phyloP scores from a whole-genome alignment of 768 basidiomycete genomes.

The Dacryopinax primogenitus region DNA sequence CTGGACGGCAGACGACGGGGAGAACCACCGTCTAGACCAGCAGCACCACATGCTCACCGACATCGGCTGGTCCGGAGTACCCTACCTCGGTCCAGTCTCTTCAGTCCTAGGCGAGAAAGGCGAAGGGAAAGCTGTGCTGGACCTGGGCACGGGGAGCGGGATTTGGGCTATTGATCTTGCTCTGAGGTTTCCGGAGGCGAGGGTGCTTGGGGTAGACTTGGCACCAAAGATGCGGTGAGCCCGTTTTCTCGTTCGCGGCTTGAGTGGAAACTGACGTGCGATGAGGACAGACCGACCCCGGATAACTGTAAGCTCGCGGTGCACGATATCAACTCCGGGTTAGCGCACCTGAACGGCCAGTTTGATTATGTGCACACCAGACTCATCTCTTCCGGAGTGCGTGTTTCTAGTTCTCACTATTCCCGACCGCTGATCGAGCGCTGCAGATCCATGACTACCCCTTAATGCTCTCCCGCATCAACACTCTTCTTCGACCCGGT shows the following conservation, averaged over 20 bases:
- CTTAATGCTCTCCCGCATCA: slow-evolving; percentile 51
- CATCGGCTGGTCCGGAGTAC: slow-evolving; percentile 41
- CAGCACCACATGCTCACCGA: slow-evolving; percentile 55
- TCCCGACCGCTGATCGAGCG: background rate
- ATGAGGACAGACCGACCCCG: background rate
- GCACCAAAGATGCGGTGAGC: slow-evolving; percentile 54
- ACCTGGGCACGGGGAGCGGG: slow-evolving; percentile 70
- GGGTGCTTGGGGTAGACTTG: slow-evolving; percentile 61
- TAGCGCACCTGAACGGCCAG: background rate
- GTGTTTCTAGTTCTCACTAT: background rate
- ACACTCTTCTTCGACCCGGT: slow-evolving; percentile 52
- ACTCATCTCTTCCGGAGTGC: background rate
- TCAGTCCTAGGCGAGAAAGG: slow-evolving; percentile 32
- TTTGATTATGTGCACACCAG: slow-evolving; percentile 1
- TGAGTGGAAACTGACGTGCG: too few relatives aligned
- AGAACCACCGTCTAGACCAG: slow-evolving; percentile 42
- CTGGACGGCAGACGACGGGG: slow-evolving; percentile 66
- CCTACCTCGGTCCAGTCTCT: slow-evolving; percentile 34
- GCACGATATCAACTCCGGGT: background rate
- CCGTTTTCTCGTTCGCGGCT: background rate
- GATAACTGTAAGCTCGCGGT: background rate
- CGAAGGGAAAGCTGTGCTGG: slow-evolving; percentile 50
- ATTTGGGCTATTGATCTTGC: slow-evolving; percentile 69
- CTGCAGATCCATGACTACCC: slow-evolving; percentile 55
- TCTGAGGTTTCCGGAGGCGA: slow-evolving; percentile 55